Evolutionary conservation across 164 flowering plant species (phyloP).

Genomic region (Stephania yunnanensis): DNA sequence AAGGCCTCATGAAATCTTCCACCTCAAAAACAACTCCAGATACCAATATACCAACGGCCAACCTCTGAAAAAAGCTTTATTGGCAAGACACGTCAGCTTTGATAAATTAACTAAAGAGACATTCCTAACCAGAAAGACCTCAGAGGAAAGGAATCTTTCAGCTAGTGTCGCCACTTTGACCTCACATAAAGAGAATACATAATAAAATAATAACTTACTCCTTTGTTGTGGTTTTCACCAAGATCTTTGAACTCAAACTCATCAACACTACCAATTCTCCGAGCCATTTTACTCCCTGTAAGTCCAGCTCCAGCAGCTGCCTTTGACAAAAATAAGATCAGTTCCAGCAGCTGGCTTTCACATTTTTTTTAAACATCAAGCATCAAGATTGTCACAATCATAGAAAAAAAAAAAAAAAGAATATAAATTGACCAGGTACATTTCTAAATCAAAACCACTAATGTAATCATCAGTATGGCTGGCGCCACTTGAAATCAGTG

Average conservation of each 20-base stretch:
- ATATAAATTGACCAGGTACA: no score
- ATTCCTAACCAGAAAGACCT: neutral
- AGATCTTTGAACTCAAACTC: constrained; percentile 89
- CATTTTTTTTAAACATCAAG: neutral
- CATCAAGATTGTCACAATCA: neutral
- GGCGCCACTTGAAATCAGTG: neutral
- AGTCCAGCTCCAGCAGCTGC: constrained; percentile 99
- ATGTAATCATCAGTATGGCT: neutral
- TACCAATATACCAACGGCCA: constrained; percentile 77
- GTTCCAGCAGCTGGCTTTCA: neutral
- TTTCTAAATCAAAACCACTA: no score
- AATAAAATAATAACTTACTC: constrained; percentile 48
- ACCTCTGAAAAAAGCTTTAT: constrained; percentile 47
- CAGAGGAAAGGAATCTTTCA: neutral
- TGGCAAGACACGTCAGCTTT: constrained; percentile 3
- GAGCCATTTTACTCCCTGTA: constrained; percentile 90
- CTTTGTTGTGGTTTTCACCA: constrained; percentile 86
- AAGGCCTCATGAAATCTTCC: constrained; percentile 80
- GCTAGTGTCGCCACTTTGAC: neutral
- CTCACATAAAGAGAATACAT: neutral
- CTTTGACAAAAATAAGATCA: constrained; percentile 9
- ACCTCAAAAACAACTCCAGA: constrained; percentile 85
- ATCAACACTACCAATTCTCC: constrained; percentile 82
- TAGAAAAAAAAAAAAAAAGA: no score
- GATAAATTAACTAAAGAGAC: neutral